A percentile compares a stretch with the other conserved stretches of the same genome.
These are phyloP conservation scores for Ophiocordyceps polyrhachis-furcata DNA, from an alignment of 2,329 filamentous ascomycete species.

Conservation along the genomic window DNA sequence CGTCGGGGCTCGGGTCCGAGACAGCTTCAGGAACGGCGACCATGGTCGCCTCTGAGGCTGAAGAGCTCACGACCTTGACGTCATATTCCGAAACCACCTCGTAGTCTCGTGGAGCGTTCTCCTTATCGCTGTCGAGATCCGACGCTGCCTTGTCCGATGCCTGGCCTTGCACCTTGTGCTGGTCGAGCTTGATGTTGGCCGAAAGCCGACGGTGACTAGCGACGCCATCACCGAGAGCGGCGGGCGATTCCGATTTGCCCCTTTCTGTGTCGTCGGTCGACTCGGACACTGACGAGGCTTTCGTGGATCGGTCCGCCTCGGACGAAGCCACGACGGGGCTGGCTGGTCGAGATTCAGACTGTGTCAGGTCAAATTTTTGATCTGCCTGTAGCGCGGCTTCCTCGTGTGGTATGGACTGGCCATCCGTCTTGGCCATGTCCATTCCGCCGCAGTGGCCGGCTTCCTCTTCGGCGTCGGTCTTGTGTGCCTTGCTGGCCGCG, in stretches of 20 bases:
- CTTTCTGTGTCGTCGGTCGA: slow-evolving; percentile 40
- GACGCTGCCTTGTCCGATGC: not conserved
- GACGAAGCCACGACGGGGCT: slow-evolving; percentile 35
- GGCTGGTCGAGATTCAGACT: slow-evolving; percentile 36
- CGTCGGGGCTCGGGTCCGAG: not conserved
- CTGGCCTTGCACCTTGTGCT: not conserved
- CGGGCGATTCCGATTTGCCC: slow-evolving; percentile 8
- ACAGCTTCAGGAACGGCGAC: not conserved
- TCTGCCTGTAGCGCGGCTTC: slow-evolving; percentile 19
- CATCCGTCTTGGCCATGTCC: not conserved
- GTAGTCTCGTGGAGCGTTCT: not conserved
- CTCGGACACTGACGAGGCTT: slow-evolving; percentile 44
- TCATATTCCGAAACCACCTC: not conserved
- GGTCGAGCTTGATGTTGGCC: too few species aligned
- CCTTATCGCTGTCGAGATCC: not conserved
- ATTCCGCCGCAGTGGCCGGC: slow-evolving; percentile 16
- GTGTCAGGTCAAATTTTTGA: slow-evolving; percentile 25
- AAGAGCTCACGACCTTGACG: not conserved
- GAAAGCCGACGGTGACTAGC: too few species aligned
- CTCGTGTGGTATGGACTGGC: slow-evolving; percentile 20
- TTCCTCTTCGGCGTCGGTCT: slow-evolving; percentile 15
- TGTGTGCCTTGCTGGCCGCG: not conserved
- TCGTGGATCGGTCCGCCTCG: slow-evolving; percentile 39
- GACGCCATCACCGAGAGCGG: too few species aligned
- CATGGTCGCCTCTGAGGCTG: not conserved